Base-by-base conservation (phyloP, 768 basidiomycete genomes). In the Macrocybe gigantea region DNA sequence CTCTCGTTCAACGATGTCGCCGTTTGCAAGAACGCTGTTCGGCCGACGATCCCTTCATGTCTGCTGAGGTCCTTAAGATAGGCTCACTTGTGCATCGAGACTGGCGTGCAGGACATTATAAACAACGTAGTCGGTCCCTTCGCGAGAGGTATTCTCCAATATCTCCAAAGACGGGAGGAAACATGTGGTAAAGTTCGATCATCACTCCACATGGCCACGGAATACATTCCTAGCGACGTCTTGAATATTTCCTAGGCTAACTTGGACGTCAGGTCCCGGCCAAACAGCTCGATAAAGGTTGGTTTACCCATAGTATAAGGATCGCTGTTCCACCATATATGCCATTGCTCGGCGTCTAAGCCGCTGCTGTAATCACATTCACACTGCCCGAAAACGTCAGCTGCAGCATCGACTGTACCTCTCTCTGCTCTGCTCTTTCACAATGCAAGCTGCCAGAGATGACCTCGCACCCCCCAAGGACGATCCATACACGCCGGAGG, bases 401-500 rank as follows among this genome's bases (percentile, higher is more conserved):
- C 22, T 22, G 22, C 22, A 22, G 22, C 22, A 22, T 2, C 22
- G 22, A 22, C 22, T 4, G 22, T 22, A 22, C 22, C 22, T 22
- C 22, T 22, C 22, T 22, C 22, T 22, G 22, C 22, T 22, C 22
- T 4, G 22, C 22, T 22, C 22, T 22, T 22, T 22, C 22, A 22
- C 22, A 22, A 89, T 90, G 87, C 85, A 88, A 59, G 59, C 85
- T 7, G 68, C 83, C 22, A 64, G 71, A 57, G 64, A 62, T 5
- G 79, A 87, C 58, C 75, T 89, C 36, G 70, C 68, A 10, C 78
- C 84, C 1, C 88, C 91, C 13, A 88, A 88, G 64, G 71, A 85
- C 53, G 85, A 91, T 61, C 85, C 88, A 0, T 88, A 80, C 69
- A 85, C 88, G 0, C 72, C 73, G 11, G 76, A 77, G 51, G 65